Evolutionary conservation across 345 rosid species (phyloP), one percentile per base, ranked within the genome.

Genomic region (Limnanthes douglasii): DNA sequence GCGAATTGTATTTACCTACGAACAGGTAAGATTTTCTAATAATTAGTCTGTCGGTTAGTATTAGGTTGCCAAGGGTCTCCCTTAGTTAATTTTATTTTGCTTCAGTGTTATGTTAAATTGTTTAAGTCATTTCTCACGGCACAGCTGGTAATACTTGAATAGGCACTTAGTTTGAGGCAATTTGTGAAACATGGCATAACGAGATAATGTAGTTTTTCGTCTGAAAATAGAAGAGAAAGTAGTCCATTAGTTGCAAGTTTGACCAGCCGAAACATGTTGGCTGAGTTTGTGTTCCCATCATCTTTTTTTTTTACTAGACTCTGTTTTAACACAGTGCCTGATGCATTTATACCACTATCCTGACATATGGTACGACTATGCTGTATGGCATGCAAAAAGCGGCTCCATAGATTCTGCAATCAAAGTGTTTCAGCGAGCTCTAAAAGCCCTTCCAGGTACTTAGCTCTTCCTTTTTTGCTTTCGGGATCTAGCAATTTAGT

Each of bases 341-440:
- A 83, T 83, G 95, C 83, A 78, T 63, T 63, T 90, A 45, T 79
- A 76, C 61, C 95, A 90, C 65, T 90, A 83, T 54, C 94, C 94
- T 41, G 84, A 79, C 61, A 60, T 70, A 56, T 90, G 94, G 98
- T 72, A 79, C 60, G 92, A 90, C 63, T 90, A 76, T 69, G 95
- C 94, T 43, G 74, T 66, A 10, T 88, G 98, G 95, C 86, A 76
- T 56, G 70, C 76, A 41, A 83, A 79, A 72, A 57, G 59, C 76
- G 95, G 98, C 37, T 61, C 86, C 30, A 32, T 62, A 16, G 98
- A 88, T 62, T 72, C 94, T 47, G 95, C 93, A 51, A 48, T 74
- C 55, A 88, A 79, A 78, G 90, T 88, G 30, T 88, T 67, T 66
- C 93, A 88, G 70, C 72, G 95, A 56, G 90, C 95, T 53, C 53